phyloP scores from a whole-genome alignment of 306 rosid species.

The Inga oerstediana region DNA sequence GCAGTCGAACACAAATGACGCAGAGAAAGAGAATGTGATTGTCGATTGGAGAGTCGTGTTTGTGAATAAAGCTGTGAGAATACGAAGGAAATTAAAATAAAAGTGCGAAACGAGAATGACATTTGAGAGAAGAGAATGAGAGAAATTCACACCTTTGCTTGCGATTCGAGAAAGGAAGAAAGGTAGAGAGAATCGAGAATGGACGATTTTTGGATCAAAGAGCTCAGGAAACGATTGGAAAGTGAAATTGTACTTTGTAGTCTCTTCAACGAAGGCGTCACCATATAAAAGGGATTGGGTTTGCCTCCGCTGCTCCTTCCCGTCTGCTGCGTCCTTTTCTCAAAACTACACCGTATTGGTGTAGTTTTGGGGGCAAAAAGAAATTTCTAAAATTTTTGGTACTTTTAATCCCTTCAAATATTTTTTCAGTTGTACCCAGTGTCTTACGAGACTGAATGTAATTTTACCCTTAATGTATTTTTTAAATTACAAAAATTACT shows the following conservation, averaged over 20 bases:
- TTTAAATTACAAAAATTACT: no score
- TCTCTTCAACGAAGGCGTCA: conserved; percentile 7
- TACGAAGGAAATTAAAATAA: neutral
- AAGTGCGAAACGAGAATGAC: neutral
- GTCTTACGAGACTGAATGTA: no score
- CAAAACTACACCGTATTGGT: no score
- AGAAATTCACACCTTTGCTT: conserved; percentile 21
- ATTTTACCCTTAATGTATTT: no score
- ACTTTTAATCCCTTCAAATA: no score
- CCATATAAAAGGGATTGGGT: neutral
- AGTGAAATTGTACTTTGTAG: conserved; percentile 28
- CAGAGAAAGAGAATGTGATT: neutral
- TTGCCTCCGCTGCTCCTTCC: no score
- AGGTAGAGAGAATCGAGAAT: conserved; percentile 22
- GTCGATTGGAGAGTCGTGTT: neutral
- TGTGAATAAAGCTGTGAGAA: neutral
- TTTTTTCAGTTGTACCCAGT: no score
- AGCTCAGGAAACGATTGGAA: neutral
- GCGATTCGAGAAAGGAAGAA: conserved; percentile 8
- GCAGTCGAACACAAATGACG: no score
- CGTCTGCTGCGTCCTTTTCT: no score
- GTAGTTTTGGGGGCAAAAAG: no score
- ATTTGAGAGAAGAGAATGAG: neutral
- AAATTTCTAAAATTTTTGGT: no score
- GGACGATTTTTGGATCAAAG: conserved; percentile 33